Percentiles rank a stretch among this genome's conserved stretches.
Evolutionary conservation across 768 basidiomycete species (phyloP).

Genomic region (Gloeostereum incarnatum): DNA sequence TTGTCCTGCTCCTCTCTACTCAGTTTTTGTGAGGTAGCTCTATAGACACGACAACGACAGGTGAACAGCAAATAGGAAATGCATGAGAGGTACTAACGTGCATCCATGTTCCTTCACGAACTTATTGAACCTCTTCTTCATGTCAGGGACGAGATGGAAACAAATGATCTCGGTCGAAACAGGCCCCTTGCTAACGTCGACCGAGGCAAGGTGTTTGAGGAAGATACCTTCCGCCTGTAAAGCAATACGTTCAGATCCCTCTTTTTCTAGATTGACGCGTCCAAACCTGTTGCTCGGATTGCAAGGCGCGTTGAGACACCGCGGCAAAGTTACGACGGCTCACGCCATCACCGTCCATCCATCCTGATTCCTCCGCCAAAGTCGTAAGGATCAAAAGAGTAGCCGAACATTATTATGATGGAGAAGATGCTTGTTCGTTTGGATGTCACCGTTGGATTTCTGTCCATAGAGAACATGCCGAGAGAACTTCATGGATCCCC

Average conservation of each 20-base stretch:
- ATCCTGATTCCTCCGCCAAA: too few species aligned
- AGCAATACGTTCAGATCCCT: background rate
- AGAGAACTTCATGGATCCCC: too few species aligned
- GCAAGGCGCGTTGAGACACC: background rate
- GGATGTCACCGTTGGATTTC: too few species aligned
- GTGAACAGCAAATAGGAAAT: background rate
- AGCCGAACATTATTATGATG: too few species aligned
- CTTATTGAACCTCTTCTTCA: slow-evolving; percentile 18
- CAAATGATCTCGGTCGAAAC: slow-evolving; percentile 17
- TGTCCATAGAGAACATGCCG: too few species aligned
- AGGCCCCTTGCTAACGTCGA: slow-evolving; percentile 15
- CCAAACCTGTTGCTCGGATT: background rate
- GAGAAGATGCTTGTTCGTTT: too few species aligned
- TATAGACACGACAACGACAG: slow-evolving; percentile 4
- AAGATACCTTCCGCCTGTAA: slow-evolving; percentile 14
- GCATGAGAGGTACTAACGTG: slow-evolving; percentile 12
- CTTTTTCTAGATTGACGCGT: background rate
- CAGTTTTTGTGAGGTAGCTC: slow-evolving; percentile 15
- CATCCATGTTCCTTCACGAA: slow-evolving; percentile 19
- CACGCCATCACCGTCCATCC: background rate
- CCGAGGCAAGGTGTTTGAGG: slow-evolving; percentile 14
- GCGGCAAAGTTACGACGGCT: background rate
- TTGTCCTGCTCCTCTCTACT: slow-evolving; percentile 18
- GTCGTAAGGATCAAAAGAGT: too few species aligned
- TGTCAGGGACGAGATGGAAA: slow-evolving; percentile 22